A percentile compares a stretch with the other conserved stretches of the same genome.
Evolutionary conservation across 2,329 filamentous ascomycete species (phyloP).

Genomic region (Talaromyces pinophilus): DNA sequence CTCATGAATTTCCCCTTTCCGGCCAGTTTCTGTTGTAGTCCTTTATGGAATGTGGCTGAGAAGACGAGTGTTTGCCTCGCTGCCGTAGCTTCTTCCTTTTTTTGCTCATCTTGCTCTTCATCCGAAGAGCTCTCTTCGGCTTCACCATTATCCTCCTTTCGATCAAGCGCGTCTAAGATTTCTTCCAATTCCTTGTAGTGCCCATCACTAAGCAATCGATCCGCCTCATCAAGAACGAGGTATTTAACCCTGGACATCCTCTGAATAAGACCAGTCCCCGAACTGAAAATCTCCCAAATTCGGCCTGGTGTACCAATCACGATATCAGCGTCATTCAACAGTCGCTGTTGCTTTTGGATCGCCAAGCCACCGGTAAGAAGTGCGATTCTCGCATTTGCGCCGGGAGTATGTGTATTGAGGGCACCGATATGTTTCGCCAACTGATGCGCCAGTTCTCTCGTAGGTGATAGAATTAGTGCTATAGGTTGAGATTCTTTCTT

Average conservation of each 20-base stretch:
- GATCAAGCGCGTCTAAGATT: constrained; percentile 78
- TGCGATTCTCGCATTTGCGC: constrained; percentile 64
- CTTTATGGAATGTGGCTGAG: constrained; percentile 92
- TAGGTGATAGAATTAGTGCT: constrained; percentile 84
- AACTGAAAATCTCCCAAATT: constrained; percentile 89
- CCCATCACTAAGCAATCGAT: constrained; percentile 85
- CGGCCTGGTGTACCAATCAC: constrained; percentile 91
- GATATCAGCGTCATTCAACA: constrained; percentile 81
- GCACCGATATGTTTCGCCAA: constrained; percentile 78
- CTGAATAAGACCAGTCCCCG: constrained; percentile 66
- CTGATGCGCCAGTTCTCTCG: constrained; percentile 90
- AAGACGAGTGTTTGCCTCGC: constrained; percentile 88
- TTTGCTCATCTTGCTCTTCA: constrained; percentile 49
- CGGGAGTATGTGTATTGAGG: constrained; percentile 68
- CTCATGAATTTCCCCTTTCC: constrained; percentile 66
- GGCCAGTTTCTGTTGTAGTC: constrained; percentile 84
- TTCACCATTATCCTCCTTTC: constrained; percentile 51
- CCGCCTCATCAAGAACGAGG: constrained; percentile 90
- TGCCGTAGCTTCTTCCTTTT: constrained; percentile 23
- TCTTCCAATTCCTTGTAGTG: constrained; percentile 94
- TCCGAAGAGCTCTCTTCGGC: constrained; percentile 29
- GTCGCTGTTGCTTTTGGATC: constrained; percentile 89
- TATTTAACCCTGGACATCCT: constrained; percentile 75
- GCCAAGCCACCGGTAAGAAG: constrained; percentile 90
- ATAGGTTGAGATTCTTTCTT: constrained; percentile 56